These are phyloP conservation scores for Pseudomicrostroma phylloplanum DNA, from an alignment of 1,284 basidiomycete genomes.

Conservation along the genomic window DNA sequence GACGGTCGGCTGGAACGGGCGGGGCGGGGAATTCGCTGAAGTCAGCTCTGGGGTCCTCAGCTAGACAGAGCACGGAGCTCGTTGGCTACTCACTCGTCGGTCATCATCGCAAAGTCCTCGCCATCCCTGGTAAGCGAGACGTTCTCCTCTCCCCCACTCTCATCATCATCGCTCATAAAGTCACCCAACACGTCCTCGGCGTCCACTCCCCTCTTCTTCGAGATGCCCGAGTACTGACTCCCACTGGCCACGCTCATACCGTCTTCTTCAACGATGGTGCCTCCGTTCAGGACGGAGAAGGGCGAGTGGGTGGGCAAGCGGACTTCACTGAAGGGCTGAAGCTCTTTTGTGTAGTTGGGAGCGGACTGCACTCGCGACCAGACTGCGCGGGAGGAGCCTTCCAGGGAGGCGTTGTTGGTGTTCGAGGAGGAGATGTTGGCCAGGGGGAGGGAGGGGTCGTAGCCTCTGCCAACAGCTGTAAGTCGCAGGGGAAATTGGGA, in stretches of 20 bases:
- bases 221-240: not conserved
- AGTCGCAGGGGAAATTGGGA: not conserved
- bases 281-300: too few species aligned
- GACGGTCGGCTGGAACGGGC: too few species aligned
- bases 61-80: too few species aligned
- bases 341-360: not conserved
- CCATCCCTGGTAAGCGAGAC: too few species aligned
- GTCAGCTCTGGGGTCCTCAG: too few species aligned
- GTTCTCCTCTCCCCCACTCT: not conserved
- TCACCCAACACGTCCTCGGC: slow-evolving; percentile 4
- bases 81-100: too few species aligned
- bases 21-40: too few species aligned
- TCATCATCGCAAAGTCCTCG: too few species aligned
- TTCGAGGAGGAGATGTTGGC: not conserved
- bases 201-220: not conserved
- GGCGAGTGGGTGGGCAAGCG: not conserved
- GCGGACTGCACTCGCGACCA: slow-evolving; percentile 1
- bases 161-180: slow-evolving; percentile 1
- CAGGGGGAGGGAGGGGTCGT: not conserved
- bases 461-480: not conserved
- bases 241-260: not conserved
- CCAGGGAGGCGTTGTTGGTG: not conserved
- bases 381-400: not conserved
- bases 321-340: slow-evolving; percentile 1
- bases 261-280: not conserved